These are phyloP conservation scores for Naumovozyma castellii DNA, from an alignment of 805 yeast species.

Conservation along the genomic window DNA sequence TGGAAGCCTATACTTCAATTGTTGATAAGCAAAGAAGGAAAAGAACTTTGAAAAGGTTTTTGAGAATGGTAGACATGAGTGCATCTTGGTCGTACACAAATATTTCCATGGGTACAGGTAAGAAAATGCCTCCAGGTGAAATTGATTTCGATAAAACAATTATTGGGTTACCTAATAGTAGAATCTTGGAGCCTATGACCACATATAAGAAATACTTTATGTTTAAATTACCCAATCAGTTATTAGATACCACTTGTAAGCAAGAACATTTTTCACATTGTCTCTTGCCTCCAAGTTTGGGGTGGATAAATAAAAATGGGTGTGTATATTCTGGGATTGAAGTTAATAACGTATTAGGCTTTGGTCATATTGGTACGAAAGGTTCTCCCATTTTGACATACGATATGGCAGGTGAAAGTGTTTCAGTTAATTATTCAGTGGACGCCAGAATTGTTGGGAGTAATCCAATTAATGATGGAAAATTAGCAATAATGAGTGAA, in stretches of 20 bases:
- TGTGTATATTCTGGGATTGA: constrained; percentile 21
- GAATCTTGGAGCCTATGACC: constrained; percentile 37
- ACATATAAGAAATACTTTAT: constrained; percentile 48
- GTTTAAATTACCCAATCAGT: constrained; percentile 44
- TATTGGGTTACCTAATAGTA: constrained; percentile 37
- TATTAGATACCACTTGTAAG: constrained; percentile 44
- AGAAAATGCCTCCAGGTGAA: constrained; percentile 13
- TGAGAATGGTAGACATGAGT: constrained; percentile 42
- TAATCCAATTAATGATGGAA: constrained; percentile 11
- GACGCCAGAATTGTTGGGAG: constrained; percentile 49
- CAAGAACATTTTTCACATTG: constrained; percentile 31
- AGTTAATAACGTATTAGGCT: constrained; percentile 38
- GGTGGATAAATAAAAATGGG: constrained; percentile 21
- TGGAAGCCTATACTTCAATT: constrained; percentile 42
- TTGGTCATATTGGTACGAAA: constrained; percentile 39
- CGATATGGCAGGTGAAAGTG: constrained; percentile 32
- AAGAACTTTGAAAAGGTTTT: constrained; percentile 28
- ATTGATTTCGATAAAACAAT: constrained; percentile 22
- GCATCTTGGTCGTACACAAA: constrained; percentile 42
- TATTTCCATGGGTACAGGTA: constrained; percentile 42
- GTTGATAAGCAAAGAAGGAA: constrained; percentile 11
- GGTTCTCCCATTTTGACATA: constrained; percentile 47
- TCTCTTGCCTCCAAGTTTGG: constrained; percentile 36
- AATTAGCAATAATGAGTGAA: constrained; percentile 15
- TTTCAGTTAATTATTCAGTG: constrained; percentile 41